Conservation (phyloP, 805 yeast species). For the Suhomyces pyralidae region DNA sequence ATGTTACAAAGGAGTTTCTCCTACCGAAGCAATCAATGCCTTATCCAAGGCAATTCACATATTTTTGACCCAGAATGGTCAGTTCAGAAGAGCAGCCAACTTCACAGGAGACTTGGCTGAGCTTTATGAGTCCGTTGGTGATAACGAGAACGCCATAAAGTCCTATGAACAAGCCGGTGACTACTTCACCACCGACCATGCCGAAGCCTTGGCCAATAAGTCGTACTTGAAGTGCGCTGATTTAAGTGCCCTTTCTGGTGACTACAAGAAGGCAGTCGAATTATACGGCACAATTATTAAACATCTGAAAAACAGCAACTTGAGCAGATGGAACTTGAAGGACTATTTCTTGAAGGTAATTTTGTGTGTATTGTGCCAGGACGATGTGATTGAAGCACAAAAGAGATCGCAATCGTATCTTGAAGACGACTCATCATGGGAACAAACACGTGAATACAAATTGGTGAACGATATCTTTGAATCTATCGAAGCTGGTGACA, state of each 20-base stretch:
- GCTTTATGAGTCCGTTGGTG: slow-evolving; percentile 71
- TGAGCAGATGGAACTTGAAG: slow-evolving; percentile 88
- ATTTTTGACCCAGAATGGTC: slow-evolving; percentile 82
- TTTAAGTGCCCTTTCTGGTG: slow-evolving; percentile 64
- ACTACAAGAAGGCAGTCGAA: slow-evolving; percentile 71
- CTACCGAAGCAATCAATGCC: slow-evolving; percentile 72
- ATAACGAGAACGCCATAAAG: slow-evolving; percentile 63
- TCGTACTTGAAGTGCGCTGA: slow-evolving; percentile 89
- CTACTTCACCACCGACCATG: slow-evolving; percentile 92
- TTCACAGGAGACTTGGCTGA: slow-evolving; percentile 89
- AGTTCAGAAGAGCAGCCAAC: slow-evolving; percentile 94
- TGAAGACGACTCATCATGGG: slow-evolving; percentile 74
- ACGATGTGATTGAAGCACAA: slow-evolving; percentile 82
- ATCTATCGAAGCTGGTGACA: slow-evolving; percentile 77
- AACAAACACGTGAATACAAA: slow-evolving; percentile 70
- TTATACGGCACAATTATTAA: slow-evolving; percentile 77
- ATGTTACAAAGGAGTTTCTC: slow-evolving; percentile 71
- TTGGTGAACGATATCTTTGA: slow-evolving; percentile 64
- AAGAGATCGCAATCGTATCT: slow-evolving; percentile 62
- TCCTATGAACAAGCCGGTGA: slow-evolving; percentile 93
- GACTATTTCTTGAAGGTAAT: slow-evolving; percentile 86
- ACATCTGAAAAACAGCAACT: slow-evolving; percentile 66
- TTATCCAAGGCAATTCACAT: slow-evolving; percentile 74
- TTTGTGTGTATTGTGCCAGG: slow-evolving; percentile 78
- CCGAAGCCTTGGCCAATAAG: slow-evolving; percentile 85